Base-by-base conservation (phyloP, 2,329 filamentous ascomycete species). In the Paecilomyces sp. region DNA sequence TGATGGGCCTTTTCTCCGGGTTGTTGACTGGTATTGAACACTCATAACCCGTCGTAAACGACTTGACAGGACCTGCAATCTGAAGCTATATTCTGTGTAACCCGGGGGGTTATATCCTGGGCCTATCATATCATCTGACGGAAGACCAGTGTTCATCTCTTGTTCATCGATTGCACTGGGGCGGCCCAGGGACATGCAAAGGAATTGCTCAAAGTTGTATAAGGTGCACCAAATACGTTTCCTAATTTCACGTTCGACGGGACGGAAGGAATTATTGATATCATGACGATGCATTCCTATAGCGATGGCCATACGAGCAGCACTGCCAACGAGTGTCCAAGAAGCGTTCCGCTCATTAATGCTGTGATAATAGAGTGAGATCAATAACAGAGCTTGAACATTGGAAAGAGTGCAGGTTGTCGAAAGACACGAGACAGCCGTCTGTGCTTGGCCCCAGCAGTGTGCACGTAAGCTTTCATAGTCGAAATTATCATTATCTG, bases 261-360 rank as follows among this genome's bases (percentile, higher is more conserved):
- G 70, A 2, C 70, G 63, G 62, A 75, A 75, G 0, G 67, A 67
- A 0, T 65, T 62, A 34, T 65, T 59, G 36, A 60, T 63, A 54
- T 63, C 62, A 18, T 58, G 60, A 3, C 64, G 65, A 56, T 72
- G 69, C 50, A 72, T 66, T n/a, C 70, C 70, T 18, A 71, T 61
- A 9, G 68, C 65, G 36, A 71, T 64, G 18, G 69, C 67, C 28
- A 69, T 62, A 41, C 67, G 68, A 22, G 67, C 64, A 15, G 69
- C 68, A n/a, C 70, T 61, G 3, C 69, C 69, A 25, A 66, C 63
- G 55, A 72, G 54, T 28, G 68, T 63, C 68, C 69, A 71, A 0
- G 73, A 71, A 1, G 73, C 74, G 31, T 76, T 76, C 6, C 74
- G 64, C 55, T 76, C 74, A 58, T 75, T 74, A 36, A 74, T 73